Conservation (phyloP, 169 alveolate genomes). For the Pseudocohnilembus persalinus region DNA sequence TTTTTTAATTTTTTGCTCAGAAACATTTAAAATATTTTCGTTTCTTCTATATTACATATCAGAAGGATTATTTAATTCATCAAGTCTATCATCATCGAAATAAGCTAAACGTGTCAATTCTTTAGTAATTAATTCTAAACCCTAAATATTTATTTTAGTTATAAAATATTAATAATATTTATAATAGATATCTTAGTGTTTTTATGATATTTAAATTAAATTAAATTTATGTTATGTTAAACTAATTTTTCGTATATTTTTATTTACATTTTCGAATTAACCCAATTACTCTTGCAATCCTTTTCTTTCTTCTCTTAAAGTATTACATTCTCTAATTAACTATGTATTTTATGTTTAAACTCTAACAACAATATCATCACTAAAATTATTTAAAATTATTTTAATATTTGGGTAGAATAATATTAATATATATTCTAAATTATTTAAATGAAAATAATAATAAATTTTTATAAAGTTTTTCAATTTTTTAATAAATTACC, state of each 20-base stretch:
- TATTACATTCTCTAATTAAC: constrained; percentile 35
- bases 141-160: no score
- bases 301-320: constrained; percentile 35
- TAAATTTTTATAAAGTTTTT: no score
- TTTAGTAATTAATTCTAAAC: neutral
- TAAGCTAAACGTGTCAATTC: neutral
- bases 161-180: no score
- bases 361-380: constrained; percentile 30
- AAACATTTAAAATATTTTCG: no score
- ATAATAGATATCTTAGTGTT: no score
- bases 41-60: neutral
- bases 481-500: neutral
- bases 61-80: neutral
- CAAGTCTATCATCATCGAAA: neutral
- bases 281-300: constrained; percentile 11
- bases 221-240: no score
- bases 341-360: constrained; percentile 43
- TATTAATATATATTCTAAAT: no score
- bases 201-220: neutral
- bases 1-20: neutral
- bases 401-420: no score
- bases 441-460: no score
- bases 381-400: no score
- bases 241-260: no score
- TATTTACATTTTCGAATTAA: constrained; percentile 2